phyloP scores from a whole-genome alignment of 345 rosid species.

The Syzygium oleosum region DNA sequence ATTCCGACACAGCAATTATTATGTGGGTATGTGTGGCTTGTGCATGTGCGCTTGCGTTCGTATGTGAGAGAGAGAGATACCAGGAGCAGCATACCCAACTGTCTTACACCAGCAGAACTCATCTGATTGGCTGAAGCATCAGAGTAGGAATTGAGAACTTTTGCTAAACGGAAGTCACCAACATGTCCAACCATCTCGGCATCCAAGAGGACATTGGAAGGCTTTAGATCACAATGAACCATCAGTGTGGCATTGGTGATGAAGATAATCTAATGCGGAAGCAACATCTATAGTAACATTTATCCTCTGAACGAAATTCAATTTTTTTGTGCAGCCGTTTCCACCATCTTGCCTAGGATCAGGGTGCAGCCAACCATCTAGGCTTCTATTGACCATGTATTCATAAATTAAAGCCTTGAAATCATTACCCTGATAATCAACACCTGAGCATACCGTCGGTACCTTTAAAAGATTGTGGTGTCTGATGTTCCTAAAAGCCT shows the following conservation, averaged over 20 bases:
- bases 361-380: not conserved
- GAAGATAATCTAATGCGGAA: constrained; percentile 7
- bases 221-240: constrained; percentile 5
- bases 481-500: not conserved
- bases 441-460: not conserved
- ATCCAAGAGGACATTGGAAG: not conserved
- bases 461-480: not conserved
- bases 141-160: not conserved
- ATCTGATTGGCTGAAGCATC: not conserved
- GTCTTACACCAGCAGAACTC: not conserved
- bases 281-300: constrained; percentile 1
- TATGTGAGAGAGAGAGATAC: not conserved
- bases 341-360: not conserved
- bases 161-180: not conserved
- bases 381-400: not conserved
- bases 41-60: accelerated
- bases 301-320: not conserved
- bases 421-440: not conserved
- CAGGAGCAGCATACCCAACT: not conserved
- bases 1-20: not conserved
- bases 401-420: not conserved
- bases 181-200: not conserved
- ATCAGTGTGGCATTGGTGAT: not conserved
- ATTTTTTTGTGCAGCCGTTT: accelerated
- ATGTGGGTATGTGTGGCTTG: not conserved